These are phyloP conservation scores for Casuarina cunninghamiana DNA, from an alignment of 306 rosid genomes.

Conservation along the genomic window DNA sequence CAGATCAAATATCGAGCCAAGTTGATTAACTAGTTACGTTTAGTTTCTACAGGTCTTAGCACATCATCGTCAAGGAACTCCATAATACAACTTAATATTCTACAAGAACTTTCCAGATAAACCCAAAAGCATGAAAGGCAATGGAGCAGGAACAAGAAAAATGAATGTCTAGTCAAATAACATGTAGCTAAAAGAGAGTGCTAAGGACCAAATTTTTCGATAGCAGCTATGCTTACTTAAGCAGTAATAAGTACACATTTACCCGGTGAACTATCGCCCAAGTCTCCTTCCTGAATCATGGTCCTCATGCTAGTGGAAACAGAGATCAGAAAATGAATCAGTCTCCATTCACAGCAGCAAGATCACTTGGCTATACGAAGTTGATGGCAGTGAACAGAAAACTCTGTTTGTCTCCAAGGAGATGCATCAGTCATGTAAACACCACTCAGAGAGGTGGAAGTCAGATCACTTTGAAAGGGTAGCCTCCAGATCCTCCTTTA, in stretches of 20 bases:
- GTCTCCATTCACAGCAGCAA: neutral
- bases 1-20: no score
- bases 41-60: no score
- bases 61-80: no score
- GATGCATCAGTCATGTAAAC: constrained; percentile 23
- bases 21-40: no score
- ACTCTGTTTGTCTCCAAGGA: constrained; percentile 11
- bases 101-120: no score
- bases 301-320: neutral
- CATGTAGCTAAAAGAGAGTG: neutral
- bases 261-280: neutral
- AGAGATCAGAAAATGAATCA: neutral
- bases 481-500: constrained; percentile 79
- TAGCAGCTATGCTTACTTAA: neutral
- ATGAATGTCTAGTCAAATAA: neutral
- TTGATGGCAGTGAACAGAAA: constrained; percentile 17
- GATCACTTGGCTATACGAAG: neutral
- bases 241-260: neutral
- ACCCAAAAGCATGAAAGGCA: no score
- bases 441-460: neutral
- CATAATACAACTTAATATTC: no score
- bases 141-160: neutral
- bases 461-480: constrained; percentile 52
- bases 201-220: neutral
- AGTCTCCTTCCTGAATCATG: neutral